Percentiles rank a stretch among this genome's conserved stretches.
Conservation (phyloP, 2,329 filamentous ascomycete species). For the Pseudogymnoascus sp. region DNA sequence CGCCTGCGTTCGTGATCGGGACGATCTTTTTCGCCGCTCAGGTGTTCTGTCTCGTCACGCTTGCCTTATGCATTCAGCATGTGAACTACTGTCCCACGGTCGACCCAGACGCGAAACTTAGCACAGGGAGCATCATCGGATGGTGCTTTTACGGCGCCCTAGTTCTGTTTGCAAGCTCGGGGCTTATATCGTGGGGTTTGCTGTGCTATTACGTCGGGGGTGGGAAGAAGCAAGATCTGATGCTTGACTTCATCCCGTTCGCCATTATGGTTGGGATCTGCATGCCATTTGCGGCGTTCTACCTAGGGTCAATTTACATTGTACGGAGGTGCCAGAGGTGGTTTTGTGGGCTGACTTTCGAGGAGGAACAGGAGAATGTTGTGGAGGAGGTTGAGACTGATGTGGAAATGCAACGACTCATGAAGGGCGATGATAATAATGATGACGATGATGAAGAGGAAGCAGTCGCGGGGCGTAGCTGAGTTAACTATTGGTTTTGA, state of each 20-base stretch:
- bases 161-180: not conserved
- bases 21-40: not conserved
- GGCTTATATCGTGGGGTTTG: not conserved
- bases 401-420: conserved; percentile 3
- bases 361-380: not conserved
- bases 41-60: not conserved
- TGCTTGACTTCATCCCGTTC: not conserved
- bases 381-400: not conserved
- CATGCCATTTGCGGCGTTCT: not conserved
- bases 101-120: not conserved
- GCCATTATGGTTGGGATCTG: not conserved
- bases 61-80: not conserved
- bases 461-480: not conserved
- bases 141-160: not conserved
- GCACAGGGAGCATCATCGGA: not conserved
- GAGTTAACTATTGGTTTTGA: not conserved
- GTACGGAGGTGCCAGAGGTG: not conserved
- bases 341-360: not conserved
- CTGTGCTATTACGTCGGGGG: not conserved
- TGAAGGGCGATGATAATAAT: not conserved
- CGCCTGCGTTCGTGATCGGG: not conserved
- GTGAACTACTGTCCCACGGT: not conserved
- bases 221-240: not conserved
- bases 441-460: not conserved
- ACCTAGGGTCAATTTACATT: not conserved